phyloP scores from a whole-genome alignment of 148 eudicot species.

The Tetragonia tetragonoides region DNA sequence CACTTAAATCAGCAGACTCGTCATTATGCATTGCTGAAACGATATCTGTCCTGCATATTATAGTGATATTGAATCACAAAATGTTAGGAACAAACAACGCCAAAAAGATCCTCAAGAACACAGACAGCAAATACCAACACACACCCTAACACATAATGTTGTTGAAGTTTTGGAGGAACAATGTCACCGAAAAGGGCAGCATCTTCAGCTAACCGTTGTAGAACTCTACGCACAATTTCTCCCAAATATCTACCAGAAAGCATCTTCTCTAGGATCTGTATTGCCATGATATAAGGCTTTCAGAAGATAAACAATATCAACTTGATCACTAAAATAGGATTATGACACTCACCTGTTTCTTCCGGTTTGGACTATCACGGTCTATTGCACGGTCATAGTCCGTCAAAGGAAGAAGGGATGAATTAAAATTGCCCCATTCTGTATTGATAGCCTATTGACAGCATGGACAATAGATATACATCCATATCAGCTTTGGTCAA shows the following conservation, averaged over 20 bases:
- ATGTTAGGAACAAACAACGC: neutral
- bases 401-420: conserved; percentile 65
- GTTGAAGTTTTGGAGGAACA: conserved; percentile 57
- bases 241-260: conserved; percentile 93
- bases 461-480: neutral
- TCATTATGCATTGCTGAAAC: conserved; percentile 81
- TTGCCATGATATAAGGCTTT: neutral
- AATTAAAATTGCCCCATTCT: conserved; percentile 82
- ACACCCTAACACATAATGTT: conserved; percentile 53
- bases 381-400: conserved; percentile 64
- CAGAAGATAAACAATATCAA: neutral
- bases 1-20: conserved; percentile 56
- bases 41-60: conserved; percentile 54
- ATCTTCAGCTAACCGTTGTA: conserved; percentile 61
- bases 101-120: neutral
- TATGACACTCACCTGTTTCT: conserved; percentile 55
- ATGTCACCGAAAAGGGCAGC: conserved; percentile 69
- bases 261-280: conserved; percentile 76
- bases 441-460: conserved; percentile 68
- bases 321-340: neutral
- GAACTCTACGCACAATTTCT: conserved; percentile 72
- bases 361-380: conserved; percentile 54
- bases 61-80: neutral
- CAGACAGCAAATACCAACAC: neutral
- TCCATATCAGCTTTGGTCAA: neutral